Percentiles rank a stretch among this genome's conserved stretches.
phyloP scores from a whole-genome alignment of 805 yeast genomes.

The Suhomyces sp. region DNA sequence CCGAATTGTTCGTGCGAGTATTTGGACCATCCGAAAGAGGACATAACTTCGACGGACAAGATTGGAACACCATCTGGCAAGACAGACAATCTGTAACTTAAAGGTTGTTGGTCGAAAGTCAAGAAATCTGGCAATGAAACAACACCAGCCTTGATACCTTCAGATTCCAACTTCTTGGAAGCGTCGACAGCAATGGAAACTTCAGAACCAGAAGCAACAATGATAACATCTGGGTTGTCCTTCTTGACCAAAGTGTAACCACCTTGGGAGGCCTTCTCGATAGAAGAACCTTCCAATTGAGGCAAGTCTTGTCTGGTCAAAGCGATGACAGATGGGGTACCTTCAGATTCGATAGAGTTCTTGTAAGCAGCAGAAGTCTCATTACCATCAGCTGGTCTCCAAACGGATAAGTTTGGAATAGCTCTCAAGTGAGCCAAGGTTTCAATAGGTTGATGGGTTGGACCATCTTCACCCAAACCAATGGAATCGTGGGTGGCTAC shows the following conservation, averaged over 20 bases:
- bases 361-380: slow-evolving; percentile 83
- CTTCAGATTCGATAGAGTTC: slow-evolving; percentile 57
- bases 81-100: slow-evolving; percentile 78
- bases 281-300: slow-evolving; percentile 87
- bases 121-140: slow-evolving; percentile 92
- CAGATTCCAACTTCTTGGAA: slow-evolving; percentile 63
- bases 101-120: slow-evolving; percentile 82
- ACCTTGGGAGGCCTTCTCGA: slow-evolving; percentile 93
- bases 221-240: slow-evolving; percentile 64
- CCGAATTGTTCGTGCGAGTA: slow-evolving; percentile 97
- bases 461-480: slow-evolving; percentile 92
- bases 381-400: slow-evolving; percentile 95
- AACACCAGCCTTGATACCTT: slow-evolving; percentile 73
- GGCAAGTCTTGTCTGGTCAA: slow-evolving; percentile 86
- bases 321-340: slow-evolving; percentile 74
- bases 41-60: slow-evolving; percentile 89
- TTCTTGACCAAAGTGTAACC: slow-evolving; percentile 72
- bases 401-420: slow-evolving; percentile 74
- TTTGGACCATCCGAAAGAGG: slow-evolving; percentile 89
- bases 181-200: slow-evolving; percentile 80
- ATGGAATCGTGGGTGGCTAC: slow-evolving; percentile 89
- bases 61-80: slow-evolving; percentile 95
- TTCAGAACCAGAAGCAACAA: slow-evolving; percentile 94
- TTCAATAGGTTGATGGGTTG: slow-evolving; percentile 92
- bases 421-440: slow-evolving; percentile 86